Evolutionary conservation across 2,329 filamentous ascomycete species (phyloP).

Genomic region (Ophiocordyceps camponoti-rufipedis): DNA sequence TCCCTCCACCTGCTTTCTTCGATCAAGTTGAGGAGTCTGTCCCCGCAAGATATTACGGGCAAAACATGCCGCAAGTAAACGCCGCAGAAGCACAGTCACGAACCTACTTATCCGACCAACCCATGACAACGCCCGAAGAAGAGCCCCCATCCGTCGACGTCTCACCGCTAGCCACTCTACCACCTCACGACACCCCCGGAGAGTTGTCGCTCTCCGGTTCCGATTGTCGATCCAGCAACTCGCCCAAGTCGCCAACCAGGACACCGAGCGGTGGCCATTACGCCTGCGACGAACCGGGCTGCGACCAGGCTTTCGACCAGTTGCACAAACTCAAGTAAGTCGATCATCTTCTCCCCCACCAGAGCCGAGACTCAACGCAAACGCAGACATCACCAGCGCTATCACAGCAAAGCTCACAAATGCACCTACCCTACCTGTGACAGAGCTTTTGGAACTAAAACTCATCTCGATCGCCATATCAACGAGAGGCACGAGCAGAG

Average conservation of each 20-base stretch:
- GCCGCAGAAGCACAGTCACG: neutral
- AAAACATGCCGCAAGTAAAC: neutral
- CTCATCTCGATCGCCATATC: slow-evolving; percentile 41
- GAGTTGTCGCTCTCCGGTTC: slow-evolving; percentile 18
- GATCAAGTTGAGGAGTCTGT: neutral
- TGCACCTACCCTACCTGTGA: slow-evolving; percentile 32
- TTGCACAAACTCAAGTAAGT: slow-evolving; percentile 39
- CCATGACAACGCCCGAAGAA: slow-evolving; percentile 17
- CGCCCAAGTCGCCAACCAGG: slow-evolving; percentile 12
- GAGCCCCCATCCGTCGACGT: slow-evolving; percentile 19
- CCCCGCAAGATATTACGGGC: neutral
- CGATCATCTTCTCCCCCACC: neutral
- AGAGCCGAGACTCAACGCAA: neutral
- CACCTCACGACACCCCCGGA: slow-evolving; percentile 24
- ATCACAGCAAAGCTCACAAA: slow-evolving; percentile 41
- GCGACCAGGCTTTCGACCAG: slow-evolving; percentile 30
- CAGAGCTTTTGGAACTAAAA: slow-evolving; percentile 42
- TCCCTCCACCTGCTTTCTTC: neutral
- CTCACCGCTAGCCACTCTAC: slow-evolving; percentile 26
- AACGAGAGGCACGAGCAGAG: slow-evolving; percentile 43
- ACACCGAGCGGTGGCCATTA: slow-evolving; percentile 6
- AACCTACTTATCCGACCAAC: slow-evolving; percentile 21
- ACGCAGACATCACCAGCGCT: slow-evolving; percentile 38
- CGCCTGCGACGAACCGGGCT: slow-evolving; percentile 18
- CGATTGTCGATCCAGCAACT: slow-evolving; percentile 18